phyloP scores from a whole-genome alignment of 169 alveolate species.

The Eimeria necatrix region DNA sequence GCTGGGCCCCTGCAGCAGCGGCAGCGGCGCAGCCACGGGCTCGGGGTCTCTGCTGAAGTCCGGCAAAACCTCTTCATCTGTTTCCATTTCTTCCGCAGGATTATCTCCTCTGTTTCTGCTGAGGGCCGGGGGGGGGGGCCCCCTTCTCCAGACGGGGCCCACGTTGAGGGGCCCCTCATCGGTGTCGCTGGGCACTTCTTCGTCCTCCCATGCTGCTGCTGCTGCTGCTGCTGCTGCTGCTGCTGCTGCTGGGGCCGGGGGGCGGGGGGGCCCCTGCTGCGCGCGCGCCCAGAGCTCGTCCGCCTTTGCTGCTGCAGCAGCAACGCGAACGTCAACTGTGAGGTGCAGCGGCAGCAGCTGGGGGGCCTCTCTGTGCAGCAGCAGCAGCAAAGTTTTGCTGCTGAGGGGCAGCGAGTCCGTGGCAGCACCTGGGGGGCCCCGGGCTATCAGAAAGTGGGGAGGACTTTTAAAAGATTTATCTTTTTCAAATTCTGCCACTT shows the following conservation, averaged over 20 bases:
- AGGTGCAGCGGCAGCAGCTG: conserved; percentile 17
- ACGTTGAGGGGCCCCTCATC: conserved; percentile 27
- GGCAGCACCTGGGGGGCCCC: not conserved
- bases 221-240: not conserved
- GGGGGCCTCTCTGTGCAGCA: conserved; percentile 13
- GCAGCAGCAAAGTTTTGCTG: conserved; percentile 7
- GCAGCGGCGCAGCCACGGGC: not conserved
- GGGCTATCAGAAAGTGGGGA: conserved; percentile 2
- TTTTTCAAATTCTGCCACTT: conserved; percentile 8
- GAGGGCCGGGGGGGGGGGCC: conserved; percentile 6
- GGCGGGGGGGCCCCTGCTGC: not conserved
- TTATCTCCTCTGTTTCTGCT: conserved; percentile 23
- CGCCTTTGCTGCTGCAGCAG: not conserved
- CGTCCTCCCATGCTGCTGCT: not conserved
- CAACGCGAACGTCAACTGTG: not conserved
- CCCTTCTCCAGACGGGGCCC: not conserved
- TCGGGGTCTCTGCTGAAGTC: not conserved
- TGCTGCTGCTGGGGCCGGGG: not conserved
- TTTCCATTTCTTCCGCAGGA: conserved; percentile 36
- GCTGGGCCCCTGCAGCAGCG: conserved; percentile 1
- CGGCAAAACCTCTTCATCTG: not conserved
- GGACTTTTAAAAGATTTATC: conserved; percentile 9
- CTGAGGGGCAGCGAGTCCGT: not conserved
- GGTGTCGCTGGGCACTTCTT: not conserved
- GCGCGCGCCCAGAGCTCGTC: conserved; percentile 5